These are phyloP conservation scores for Myxozyma sirexii DNA, from an alignment of 805 yeast species.

Conservation along the genomic window DNA sequence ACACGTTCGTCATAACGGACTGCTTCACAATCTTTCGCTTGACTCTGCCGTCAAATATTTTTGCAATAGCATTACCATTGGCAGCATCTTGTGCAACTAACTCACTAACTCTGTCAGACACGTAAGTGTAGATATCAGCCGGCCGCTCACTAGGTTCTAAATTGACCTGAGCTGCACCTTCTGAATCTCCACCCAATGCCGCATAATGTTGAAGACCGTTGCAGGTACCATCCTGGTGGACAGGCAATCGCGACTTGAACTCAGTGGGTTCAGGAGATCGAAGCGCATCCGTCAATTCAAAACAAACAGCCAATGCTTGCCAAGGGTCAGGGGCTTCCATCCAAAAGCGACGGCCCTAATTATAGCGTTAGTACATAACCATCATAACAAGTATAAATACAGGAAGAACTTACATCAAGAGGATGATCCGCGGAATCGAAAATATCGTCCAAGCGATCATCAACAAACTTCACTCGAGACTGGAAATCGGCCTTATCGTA, in stretches of 20 bases:
- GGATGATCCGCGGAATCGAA: slow-evolving; percentile 54
- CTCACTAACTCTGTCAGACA: slow-evolving; percentile 52
- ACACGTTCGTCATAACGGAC: slow-evolving; percentile 97
- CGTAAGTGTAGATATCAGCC: slow-evolving; percentile 63
- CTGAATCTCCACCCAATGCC: slow-evolving; percentile 68
- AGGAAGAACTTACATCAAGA: slow-evolving; percentile 35
- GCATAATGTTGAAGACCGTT: slow-evolving; percentile 72
- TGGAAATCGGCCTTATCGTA: slow-evolving; percentile 56
- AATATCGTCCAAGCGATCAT: slow-evolving; percentile 51
- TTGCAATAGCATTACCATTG: slow-evolving; percentile 39
- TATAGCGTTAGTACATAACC: not conserved
- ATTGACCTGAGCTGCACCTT: slow-evolving; percentile 66
- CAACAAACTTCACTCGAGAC: slow-evolving; percentile 54
- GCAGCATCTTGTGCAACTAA: slow-evolving; percentile 54
- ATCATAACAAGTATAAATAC: not conserved
- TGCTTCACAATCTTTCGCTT: slow-evolving; percentile 91
- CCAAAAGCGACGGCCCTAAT: slow-evolving; percentile 56
- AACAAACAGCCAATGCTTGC: slow-evolving; percentile 61
- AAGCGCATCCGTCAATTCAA: slow-evolving; percentile 56
- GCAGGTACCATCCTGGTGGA: slow-evolving; percentile 71
- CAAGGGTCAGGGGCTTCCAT: slow-evolving; percentile 61
- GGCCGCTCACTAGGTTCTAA: slow-evolving; percentile 59
- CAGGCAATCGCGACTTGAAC: slow-evolving; percentile 56
- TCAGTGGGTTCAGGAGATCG: slow-evolving; percentile 53
- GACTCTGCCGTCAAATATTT: slow-evolving; percentile 60